Evolutionary conservation across 352 stramenopile genomes (phyloP), one percentile per base, ranked within the genome.

Genomic region (Globisporangium camurandrum): DNA sequence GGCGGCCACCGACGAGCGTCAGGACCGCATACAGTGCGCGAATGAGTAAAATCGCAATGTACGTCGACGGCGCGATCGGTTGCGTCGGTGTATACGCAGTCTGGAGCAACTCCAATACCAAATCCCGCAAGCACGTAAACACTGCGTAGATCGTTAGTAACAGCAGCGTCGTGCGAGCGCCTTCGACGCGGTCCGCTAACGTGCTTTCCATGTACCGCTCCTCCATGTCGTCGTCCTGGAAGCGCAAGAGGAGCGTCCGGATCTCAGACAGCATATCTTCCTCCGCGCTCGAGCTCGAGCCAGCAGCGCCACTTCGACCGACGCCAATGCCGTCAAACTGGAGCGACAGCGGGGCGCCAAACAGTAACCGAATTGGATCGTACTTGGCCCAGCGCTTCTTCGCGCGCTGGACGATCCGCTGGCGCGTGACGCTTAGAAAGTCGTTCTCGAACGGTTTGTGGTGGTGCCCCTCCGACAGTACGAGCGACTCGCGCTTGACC

Each of bases 141-240:
- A 66, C 58, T 4, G 72, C 65, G 45, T 93, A 93, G 0, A 69
- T 42, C 9, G 63, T 67, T 2, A 93, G 51, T 4, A 72, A 59
- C 3, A 85, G 56, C 10, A 90, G 46, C 1, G 75, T 89, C 2
- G 61, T 72, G 23, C 71, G 74, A 3, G 79, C 75, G 9, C 76
- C 82, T 57, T 86, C 75, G 0, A 88, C 71, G 16, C 82, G 75
- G 12, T 82, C 69, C 0, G 54, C 54, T 0, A 88, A 47, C 14
- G 82, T 93, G 5, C 46, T 74, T 12, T 89, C 74, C 6, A 89
- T 60, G 27, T 84, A 93, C 42, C 75, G 87, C 45, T 71, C 61
- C 50, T 93, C 82, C 72, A 89, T 89, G 1, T 85, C 74, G 0
- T 60, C 51, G 10, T 90, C 69, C 24, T 79, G 67, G 52, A 93